These are phyloP conservation scores for Cornus controversa DNA, from an alignment of 148 eudicot species.

Conservation along the genomic window DNA sequence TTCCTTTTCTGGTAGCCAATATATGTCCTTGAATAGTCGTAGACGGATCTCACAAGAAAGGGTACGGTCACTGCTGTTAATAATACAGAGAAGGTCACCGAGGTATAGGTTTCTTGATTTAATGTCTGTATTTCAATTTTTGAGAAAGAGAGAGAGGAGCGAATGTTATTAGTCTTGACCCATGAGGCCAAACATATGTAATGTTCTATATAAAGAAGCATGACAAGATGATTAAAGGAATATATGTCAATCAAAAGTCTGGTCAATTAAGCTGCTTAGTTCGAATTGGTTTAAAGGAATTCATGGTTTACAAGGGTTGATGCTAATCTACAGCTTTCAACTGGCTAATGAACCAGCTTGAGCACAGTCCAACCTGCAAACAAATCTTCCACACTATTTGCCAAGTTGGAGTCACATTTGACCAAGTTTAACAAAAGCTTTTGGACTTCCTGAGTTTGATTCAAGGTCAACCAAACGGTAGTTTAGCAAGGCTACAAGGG, in stretches of 20 bases:
- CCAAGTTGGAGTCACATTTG: no score
- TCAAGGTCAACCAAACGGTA: no score
- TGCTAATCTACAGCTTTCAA: background rate
- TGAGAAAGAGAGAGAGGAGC: background rate
- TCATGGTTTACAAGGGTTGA: no score
- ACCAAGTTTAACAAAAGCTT: no score
- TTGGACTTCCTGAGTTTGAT: no score
- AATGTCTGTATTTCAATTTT: background rate
- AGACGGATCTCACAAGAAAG: background rate
- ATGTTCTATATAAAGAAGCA: no score
- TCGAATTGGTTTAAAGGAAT: background rate
- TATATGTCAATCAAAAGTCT: background rate
- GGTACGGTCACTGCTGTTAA: background rate
- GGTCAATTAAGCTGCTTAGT: background rate
- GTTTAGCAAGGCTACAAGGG: no score
- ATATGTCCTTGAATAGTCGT: slow-evolving; percentile 2
- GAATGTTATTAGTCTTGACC: background rate
- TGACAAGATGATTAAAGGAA: no score
- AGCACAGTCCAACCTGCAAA: no score
- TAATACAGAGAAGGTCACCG: background rate
- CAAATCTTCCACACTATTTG: no score
- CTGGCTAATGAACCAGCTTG: no score
- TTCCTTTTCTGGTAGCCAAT: slow-evolving; percentile 6
- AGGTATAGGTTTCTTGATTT: background rate
- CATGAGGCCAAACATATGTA: no score